Percentiles rank a stretch among this genome's conserved stretches.
Evolutionary conservation across 306 rosid species (phyloP).

Genomic region (Datisca glomerata): DNA sequence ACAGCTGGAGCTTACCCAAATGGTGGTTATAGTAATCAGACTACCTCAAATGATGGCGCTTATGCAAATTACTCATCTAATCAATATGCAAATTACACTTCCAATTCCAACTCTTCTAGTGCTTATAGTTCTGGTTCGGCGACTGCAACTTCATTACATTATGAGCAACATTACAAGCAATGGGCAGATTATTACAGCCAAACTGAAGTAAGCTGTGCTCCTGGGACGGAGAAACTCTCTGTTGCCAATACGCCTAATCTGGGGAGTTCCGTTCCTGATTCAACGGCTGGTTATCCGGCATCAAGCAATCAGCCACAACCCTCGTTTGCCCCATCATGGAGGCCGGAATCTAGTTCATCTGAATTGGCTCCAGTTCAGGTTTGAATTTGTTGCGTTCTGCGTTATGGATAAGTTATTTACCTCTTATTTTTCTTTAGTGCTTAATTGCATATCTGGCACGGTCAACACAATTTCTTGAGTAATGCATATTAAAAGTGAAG

Average conservation of each 20-base stretch:
- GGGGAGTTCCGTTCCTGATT: constrained; percentile 50
- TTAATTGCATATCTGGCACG: no score
- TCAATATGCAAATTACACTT: constrained; percentile 59
- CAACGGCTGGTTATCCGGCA: constrained; percentile 38
- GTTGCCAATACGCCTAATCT: constrained; percentile 43
- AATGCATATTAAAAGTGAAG: no score
- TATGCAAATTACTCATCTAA: constrained; percentile 63
- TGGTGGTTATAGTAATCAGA: constrained; percentile 67
- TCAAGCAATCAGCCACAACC: constrained; percentile 48
- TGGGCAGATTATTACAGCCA: constrained; percentile 93
- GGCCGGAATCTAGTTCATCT: constrained; percentile 66
- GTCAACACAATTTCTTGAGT: no score
- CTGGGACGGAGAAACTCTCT: constrained; percentile 88
- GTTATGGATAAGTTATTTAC: no score
- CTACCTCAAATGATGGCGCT: constrained; percentile 48
- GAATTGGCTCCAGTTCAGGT: constrained; percentile 73
- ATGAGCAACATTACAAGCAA: constrained; percentile 75
- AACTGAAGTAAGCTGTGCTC: constrained; percentile 97
- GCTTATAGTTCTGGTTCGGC: constrained; percentile 56
- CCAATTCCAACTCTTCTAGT: constrained; percentile 54
- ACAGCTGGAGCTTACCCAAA: constrained; percentile 84
- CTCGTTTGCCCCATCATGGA: constrained; percentile 55
- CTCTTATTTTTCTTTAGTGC: no score
- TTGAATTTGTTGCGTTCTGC: constrained; percentile 29
- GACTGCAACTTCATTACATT: constrained; percentile 42